A percentile compares a stretch with the other conserved stretches of the same genome.
phyloP scores from a whole-genome alignment of 345 rosid genomes.

The Pugionium cornutum region DNA sequence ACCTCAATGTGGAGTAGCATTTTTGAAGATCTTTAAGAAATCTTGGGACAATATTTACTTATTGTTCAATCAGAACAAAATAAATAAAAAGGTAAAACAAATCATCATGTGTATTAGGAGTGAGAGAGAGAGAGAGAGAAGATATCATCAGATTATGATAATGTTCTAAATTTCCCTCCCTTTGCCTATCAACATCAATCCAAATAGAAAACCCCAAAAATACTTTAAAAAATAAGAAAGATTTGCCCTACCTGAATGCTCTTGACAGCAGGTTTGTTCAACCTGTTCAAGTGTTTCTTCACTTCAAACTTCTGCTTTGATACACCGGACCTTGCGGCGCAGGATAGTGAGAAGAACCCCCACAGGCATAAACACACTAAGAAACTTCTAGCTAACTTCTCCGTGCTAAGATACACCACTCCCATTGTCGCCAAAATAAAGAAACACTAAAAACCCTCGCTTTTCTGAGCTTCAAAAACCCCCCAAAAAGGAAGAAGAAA shows the following conservation, averaged over 20 bases:
- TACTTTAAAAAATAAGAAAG: neutral
- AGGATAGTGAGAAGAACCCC: slow-evolving; percentile 49
- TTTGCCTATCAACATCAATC: neutral
- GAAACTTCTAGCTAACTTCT: slow-evolving; percentile 37
- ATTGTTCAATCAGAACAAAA: slow-evolving; percentile 22
- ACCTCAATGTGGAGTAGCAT: neutral
- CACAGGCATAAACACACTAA: slow-evolving; percentile 45
- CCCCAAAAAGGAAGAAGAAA: neutral
- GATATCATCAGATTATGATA: slow-evolving; percentile 31
- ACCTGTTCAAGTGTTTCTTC: slow-evolving; percentile 77
- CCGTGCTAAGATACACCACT: slow-evolving; percentile 43
- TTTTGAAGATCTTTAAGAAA: slow-evolving; percentile 7
- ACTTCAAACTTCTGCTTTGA: slow-evolving; percentile 76
- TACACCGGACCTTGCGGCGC: slow-evolving; percentile 62
- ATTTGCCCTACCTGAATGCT: slow-evolving; percentile 64
- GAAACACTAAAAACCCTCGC: slow-evolving; percentile 3
- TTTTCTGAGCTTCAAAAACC: slow-evolving; percentile 4
- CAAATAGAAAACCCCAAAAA: slow-evolving; percentile 27
- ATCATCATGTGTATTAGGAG: slow-evolving; percentile 30
- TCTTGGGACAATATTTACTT: slow-evolving; percentile 12
- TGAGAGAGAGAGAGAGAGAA: slow-evolving; percentile 27
- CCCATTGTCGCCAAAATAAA: slow-evolving; percentile 32
- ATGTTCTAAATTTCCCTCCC: slow-evolving; percentile 14
- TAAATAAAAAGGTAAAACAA: slow-evolving; percentile 5
- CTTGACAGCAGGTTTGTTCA: slow-evolving; percentile 83